Percentiles rank a stretch among this genome's conserved stretches.
These are phyloP conservation scores for Acacia melanoxylon DNA, from an alignment of 306 rosid genomes.

Conservation along the genomic window DNA sequence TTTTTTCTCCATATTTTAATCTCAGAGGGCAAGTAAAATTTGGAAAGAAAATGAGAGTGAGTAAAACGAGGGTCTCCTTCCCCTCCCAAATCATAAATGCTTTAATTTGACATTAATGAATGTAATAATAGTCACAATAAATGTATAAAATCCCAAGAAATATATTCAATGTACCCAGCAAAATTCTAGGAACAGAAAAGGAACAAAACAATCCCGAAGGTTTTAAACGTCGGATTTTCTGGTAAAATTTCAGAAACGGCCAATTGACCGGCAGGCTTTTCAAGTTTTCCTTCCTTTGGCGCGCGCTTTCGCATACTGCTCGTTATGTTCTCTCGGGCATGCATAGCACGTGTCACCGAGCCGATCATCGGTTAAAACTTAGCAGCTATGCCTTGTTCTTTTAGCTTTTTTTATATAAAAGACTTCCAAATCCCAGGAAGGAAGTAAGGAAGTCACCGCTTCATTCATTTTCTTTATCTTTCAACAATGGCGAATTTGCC, in stretches of 20 bases:
- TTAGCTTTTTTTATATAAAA: not conserved
- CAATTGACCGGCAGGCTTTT: not conserved
- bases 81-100: too few relatives aligned
- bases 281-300: not conserved
- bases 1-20: too few relatives aligned
- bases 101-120: not conserved
- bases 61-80: too few relatives aligned
- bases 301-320: not conserved
- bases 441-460: not conserved
- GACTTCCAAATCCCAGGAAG: not conserved
- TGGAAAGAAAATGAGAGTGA: too few relatives aligned
- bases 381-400: not conserved
- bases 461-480: not conserved
- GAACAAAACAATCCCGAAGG: not conserved
- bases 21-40: too few relatives aligned
- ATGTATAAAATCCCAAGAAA: not conserved
- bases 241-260: not conserved
- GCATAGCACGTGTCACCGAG: not conserved
- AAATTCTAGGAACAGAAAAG: not conserved
- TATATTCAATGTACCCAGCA: not conserved
- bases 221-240: not conserved
- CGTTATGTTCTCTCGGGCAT: not conserved
- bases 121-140: not conserved
- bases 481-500: constrained; percentile 31
- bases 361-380: not conserved